phyloP scores from a whole-genome alignment of 1,139 yeast genomes.

The Trichomonascaceae sp. region DNA sequence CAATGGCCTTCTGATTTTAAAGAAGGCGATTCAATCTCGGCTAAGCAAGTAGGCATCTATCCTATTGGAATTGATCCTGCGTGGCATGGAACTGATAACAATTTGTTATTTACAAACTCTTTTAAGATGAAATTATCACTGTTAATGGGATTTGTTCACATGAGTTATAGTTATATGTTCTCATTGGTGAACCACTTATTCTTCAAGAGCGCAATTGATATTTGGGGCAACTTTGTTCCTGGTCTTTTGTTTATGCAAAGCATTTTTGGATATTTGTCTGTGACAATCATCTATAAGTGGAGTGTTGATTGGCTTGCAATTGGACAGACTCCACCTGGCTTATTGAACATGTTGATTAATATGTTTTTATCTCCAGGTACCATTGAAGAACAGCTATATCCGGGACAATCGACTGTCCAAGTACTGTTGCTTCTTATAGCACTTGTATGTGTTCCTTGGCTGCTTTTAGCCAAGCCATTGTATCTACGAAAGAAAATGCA shows the following conservation, averaged over 20 bases:
- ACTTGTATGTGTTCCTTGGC: constrained; percentile 90
- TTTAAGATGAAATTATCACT: constrained; percentile 95
- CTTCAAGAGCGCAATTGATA: constrained; percentile 73
- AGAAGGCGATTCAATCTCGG: constrained; percentile 57
- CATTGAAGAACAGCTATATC: constrained; percentile 74
- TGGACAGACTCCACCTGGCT: constrained; percentile 79
- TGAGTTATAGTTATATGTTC: constrained; percentile 84
- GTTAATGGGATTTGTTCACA: constrained; percentile 89
- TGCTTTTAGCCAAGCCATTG: constrained; percentile 81
- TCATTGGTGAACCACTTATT: constrained; percentile 74
- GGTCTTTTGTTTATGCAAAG: constrained; percentile 93
- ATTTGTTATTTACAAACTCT: constrained; percentile 81
- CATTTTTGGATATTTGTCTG: constrained; percentile 83
- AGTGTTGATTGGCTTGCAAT: constrained; percentile 80
- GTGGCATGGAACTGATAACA: constrained; percentile 97
- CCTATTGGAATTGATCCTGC: constrained; percentile 85
- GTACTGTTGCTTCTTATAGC: constrained; percentile 69
- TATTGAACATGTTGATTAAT: constrained; percentile 88
- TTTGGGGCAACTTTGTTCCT: constrained; percentile 89
- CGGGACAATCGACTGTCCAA: constrained; percentile 81
- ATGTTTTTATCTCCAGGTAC: constrained; percentile 94
- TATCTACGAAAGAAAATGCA: constrained; percentile 47
- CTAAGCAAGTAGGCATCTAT: constrained; percentile 61
- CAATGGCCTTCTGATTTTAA: constrained; percentile 73
- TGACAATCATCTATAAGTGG: constrained; percentile 92